Evolutionary conservation across 2,329 filamentous ascomycete genomes (phyloP).

Genomic region (Fusarium musae): DNA sequence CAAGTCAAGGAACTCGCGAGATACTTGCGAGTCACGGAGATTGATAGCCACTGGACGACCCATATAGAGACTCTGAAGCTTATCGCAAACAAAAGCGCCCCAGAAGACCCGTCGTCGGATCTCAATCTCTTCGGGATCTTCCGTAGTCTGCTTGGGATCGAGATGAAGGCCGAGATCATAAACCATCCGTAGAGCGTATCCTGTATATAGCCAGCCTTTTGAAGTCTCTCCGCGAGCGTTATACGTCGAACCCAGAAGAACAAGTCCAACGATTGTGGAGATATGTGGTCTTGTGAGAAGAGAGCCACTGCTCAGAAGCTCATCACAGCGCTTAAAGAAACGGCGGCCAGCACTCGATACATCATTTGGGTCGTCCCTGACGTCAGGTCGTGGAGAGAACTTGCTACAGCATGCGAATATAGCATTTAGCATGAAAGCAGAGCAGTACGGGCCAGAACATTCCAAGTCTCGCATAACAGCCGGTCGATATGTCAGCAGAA

Average conservation of each 20-base stretch:
- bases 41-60: slow-evolving; percentile 12
- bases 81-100: slow-evolving; percentile 57
- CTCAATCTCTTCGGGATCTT: slow-evolving; percentile 4
- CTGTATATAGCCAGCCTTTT: slow-evolving; percentile 13
- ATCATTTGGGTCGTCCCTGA: background rate
- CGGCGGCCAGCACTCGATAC: background rate
- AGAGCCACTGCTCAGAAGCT: background rate
- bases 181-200: slow-evolving; percentile 4
- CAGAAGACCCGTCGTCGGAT: slow-evolving; percentile 7
- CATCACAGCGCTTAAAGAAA: slow-evolving; percentile 8
- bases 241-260: slow-evolving; percentile 7
- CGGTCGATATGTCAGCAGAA: slow-evolving; percentile 8
- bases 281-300: slow-evolving; percentile 3
- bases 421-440: slow-evolving; percentile 10
- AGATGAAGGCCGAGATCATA: slow-evolving; percentile 13
- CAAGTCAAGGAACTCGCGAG: slow-evolving; percentile 3
- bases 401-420: slow-evolving; percentile 16
- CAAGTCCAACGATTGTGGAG: slow-evolving; percentile 1
- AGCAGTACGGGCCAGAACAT: slow-evolving; percentile 1
- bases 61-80: slow-evolving; percentile 4
- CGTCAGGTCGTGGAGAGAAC: slow-evolving; percentile 1
- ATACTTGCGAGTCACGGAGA: background rate
- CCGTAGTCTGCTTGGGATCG: background rate
- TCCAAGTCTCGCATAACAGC: slow-evolving; percentile 11
- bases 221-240: slow-evolving; percentile 18